Evolutionary conservation across 257 asterid species (phyloP), one percentile per base, ranked within the genome.

Genomic region (Nicotiana sylvestris): DNA sequence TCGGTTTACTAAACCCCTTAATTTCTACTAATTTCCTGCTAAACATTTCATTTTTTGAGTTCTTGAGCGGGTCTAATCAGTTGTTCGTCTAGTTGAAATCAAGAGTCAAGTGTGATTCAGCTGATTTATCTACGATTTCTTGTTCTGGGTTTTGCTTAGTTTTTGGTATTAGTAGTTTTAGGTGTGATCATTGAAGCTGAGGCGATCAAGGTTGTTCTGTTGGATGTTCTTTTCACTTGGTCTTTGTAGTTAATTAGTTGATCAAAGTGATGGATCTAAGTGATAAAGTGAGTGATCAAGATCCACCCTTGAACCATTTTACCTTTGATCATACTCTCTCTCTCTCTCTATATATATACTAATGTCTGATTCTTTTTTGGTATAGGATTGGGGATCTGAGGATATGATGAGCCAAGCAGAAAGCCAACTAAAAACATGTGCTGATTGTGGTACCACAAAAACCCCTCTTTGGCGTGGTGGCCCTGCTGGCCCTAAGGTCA

Each of bases 401-500:
- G 97, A 89, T 32, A 92, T 88, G 91, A 90, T 86, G 30, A 83
- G 90, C 87, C 90, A 80, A 78, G 76, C 87, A 4, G 88, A 87
- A 89, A 83, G 86, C 90, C 86, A 86, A 70, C 60, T 89, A 35
- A 96, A 91, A 92, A 94, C 97, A 0, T 96, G 99, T 83, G 92
- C 86, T 32, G 98, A 94, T 89, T 96, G 98, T 32, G 98, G 99
- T 53, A 92, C 98, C 66, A 91, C 94, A 9, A 94, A 92, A 88
- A 96, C 98, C 49, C 99, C 99, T 5, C 97, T 96, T 11, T 96
- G 99, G 98, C 83, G 99, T n/a, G 97, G 99, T 78, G 99, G 99
- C 84, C 98, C 99, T 49, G 98, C 97, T 83, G 99, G 99, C 37
- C 99, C 99, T 78, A 96, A 96, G 98, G 99, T 92, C 72, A 30